phyloP scores from a whole-genome alignment of 129 eudicot genomes.

The Apium graveolens region DNA sequence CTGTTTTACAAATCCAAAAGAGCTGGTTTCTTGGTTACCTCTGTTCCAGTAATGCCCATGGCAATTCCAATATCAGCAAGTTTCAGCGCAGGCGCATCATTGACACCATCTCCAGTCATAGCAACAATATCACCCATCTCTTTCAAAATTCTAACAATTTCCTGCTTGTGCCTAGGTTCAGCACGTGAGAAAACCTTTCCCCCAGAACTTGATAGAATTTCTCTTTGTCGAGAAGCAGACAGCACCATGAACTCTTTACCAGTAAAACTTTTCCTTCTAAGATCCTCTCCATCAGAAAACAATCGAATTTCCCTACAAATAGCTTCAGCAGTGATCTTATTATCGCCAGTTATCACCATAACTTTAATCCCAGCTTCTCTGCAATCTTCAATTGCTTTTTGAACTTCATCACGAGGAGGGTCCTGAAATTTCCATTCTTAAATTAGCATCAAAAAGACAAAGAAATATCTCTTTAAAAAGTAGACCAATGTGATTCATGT shows the following conservation, averaged over 20 bases:
- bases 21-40: slow-evolving; percentile 32
- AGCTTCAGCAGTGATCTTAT: slow-evolving; percentile 83
- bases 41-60: slow-evolving; percentile 64
- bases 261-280: slow-evolving; percentile 51
- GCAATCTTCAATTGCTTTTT: slow-evolving; percentile 61
- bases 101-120: slow-evolving; percentile 94
- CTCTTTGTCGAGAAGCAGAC: slow-evolving; percentile 35
- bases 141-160: slow-evolving; percentile 78
- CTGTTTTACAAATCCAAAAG: background rate
- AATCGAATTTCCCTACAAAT: slow-evolving; percentile 51
- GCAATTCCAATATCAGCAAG: slow-evolving; percentile 50
- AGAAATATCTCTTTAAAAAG: background rate
- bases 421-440: slow-evolving; percentile 35
- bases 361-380: slow-evolving; percentile 74
- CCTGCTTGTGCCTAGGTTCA: slow-evolving; percentile 88
- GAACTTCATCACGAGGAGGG: slow-evolving; percentile 87
- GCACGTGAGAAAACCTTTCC: slow-evolving; percentile 87
- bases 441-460: background rate
- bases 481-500: background rate
- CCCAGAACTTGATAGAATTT: slow-evolving; percentile 47
- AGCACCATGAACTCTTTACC: slow-evolving; percentile 76
- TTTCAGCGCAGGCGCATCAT: slow-evolving; percentile 95
- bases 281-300: slow-evolving; percentile 45
- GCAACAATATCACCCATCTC: slow-evolving; percentile 78
- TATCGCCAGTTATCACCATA: slow-evolving; percentile 92